Percentiles rank a stretch among this genome's conserved stretches.
Evolutionary conservation across 371 early-diverging fungal species (phyloP).

Genomic region (Homolaphlyctis polyrhiza): DNA sequence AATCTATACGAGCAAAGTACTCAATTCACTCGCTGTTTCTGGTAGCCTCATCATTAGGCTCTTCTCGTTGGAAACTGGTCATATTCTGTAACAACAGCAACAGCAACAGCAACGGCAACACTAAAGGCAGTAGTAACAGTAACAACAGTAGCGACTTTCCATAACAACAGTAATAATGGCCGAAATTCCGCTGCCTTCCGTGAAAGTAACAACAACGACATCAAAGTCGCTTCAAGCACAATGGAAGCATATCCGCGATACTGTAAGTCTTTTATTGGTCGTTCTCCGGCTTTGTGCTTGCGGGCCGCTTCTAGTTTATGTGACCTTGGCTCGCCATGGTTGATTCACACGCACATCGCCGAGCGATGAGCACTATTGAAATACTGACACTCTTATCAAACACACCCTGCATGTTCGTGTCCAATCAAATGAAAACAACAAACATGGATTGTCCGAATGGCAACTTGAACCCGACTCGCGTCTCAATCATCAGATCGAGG

Average conservation of each 20-base stretch:
- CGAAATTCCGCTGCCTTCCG: background rate
- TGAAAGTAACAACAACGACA: background rate
- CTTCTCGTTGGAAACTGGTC: too few species aligned
- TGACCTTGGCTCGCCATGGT: background rate
- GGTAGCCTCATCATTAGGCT: too few species aligned
- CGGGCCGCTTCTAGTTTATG: background rate
- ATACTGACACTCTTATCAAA: background rate
- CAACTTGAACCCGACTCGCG: background rate
- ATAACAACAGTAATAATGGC: too few species aligned
- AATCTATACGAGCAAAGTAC: too few species aligned
- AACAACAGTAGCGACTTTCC: too few species aligned
- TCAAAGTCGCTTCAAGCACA: background rate
- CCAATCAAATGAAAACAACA: background rate
- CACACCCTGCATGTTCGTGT: background rate
- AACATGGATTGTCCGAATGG: background rate
- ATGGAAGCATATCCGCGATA: too few species aligned
- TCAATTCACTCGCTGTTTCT: too few species aligned
- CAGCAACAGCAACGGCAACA: too few species aligned
- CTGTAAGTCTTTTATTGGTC: too few species aligned
- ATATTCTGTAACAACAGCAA: too few species aligned
- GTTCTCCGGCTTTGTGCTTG: too few species aligned
- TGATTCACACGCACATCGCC: background rate
- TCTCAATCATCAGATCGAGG: conserved; percentile 1
- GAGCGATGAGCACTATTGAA: background rate
- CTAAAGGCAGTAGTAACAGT: too few species aligned